Evolutionary conservation across 331 rosid genomes (phyloP).

Genomic region (Pyrus hybrid): DNA sequence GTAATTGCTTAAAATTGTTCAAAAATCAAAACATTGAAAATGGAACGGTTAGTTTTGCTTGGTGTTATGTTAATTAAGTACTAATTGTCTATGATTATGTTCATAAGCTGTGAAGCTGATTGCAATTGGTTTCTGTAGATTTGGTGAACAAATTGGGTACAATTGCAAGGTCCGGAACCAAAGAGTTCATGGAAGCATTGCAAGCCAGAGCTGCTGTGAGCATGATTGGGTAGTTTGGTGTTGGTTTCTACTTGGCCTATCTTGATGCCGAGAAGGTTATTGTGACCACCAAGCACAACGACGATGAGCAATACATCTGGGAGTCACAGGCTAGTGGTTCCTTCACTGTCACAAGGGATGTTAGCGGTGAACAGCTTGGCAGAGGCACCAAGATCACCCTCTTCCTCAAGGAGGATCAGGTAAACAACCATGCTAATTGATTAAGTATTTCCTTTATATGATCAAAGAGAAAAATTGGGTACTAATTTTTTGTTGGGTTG

Average conservation of each 20-base stretch:
- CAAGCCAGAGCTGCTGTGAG: conserved; percentile 65
- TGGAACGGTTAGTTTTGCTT: too few species aligned
- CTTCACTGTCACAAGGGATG: conserved; percentile 57
- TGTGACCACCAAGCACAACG: conserved; percentile 60
- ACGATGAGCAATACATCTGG: conserved; percentile 64
- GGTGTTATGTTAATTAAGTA: too few species aligned
- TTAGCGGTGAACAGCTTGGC: conserved; percentile 50
- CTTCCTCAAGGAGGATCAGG: conserved; percentile 69
- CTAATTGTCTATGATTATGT: neutral
- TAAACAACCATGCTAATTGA: neutral
- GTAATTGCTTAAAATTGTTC: accelerated
- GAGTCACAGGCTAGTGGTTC: conserved; percentile 74
- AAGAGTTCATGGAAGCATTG: conserved; percentile 71
- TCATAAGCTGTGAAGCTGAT: neutral
- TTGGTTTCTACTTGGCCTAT: conserved; percentile 61
- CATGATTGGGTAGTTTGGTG: conserved; percentile 69
- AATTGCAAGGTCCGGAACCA: conserved; percentile 63
- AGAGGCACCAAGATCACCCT: conserved; percentile 68
- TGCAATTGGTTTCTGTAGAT: conserved; percentile 14
- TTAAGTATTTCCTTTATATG: neutral
- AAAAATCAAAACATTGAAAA: neutral
- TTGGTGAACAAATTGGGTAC: conserved; percentile 72
- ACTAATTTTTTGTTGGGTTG: neutral
- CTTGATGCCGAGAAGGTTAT: conserved; percentile 56
- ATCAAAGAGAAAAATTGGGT: neutral